Conservation (phyloP, 176 grass and related monocot genomes). For the Avena sativa region DNA sequence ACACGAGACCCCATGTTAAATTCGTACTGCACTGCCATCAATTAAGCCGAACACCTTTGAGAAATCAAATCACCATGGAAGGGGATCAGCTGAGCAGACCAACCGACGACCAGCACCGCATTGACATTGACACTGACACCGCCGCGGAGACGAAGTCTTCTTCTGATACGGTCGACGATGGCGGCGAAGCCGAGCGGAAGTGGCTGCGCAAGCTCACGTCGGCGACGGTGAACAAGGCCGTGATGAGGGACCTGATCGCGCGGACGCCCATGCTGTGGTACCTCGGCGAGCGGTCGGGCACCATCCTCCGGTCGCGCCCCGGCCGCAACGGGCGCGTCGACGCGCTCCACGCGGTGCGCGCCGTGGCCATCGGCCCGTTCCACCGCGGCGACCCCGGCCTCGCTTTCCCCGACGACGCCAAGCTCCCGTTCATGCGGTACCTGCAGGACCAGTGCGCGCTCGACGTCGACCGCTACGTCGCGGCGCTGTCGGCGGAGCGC, state of each 20-base stretch:
- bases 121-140: slow-evolving; percentile 40
- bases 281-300: slow-evolving; percentile 46
- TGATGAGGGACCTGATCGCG: slow-evolving; percentile 50
- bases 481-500: slow-evolving; percentile 8
- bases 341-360: slow-evolving; percentile 51
- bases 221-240: slow-evolving; percentile 46
- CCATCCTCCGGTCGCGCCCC: slow-evolving; percentile 48
- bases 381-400: slow-evolving; percentile 39
- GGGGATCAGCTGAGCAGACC: neutral
- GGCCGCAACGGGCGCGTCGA: neutral
- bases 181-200: neutral
- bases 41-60: neutral
- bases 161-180: neutral
- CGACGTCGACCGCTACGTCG: slow-evolving; percentile 18
- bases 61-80: slow-evolving; percentile 5
- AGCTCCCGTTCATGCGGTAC: slow-evolving; percentile 51
- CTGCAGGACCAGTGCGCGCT: slow-evolving; percentile 47
- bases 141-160: neutral
- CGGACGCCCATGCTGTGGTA: slow-evolving; percentile 62
- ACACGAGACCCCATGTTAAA: neutral
- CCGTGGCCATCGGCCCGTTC: slow-evolving; percentile 65
- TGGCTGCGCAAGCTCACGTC: slow-evolving; percentile 63
- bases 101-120: slow-evolving; percentile 13
- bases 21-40: too few species aligned
- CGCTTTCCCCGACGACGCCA: slow-evolving; percentile 47